Conservation (phyloP, 768 basidiomycete species). For the Fibroporia radiculosa region DNA sequence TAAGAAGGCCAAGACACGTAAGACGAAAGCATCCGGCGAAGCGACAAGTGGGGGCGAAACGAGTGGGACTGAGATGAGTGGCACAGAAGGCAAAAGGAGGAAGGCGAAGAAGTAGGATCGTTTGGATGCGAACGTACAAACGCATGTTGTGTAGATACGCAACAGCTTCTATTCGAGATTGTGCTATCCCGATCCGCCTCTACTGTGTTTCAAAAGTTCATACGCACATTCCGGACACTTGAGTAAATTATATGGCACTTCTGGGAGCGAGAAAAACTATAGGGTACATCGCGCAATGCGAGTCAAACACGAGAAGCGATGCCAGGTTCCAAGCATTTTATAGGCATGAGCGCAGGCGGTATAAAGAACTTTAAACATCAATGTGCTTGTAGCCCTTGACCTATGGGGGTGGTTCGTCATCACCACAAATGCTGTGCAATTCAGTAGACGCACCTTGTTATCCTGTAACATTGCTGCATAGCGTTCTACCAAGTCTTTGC, state of each 20-base stretch:
- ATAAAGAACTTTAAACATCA: conserved; percentile 33
- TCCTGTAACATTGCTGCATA: conserved; percentile 74
- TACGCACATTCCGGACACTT: too few species aligned
- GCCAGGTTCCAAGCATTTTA: too few species aligned
- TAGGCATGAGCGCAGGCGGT: not conserved
- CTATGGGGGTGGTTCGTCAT: conserved; percentile 32
- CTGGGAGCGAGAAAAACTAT: too few species aligned
- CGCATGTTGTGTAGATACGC: not conserved
- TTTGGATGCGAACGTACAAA: not conserved
- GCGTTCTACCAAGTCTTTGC: conserved; percentile 77
- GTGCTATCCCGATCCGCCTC: too few species aligned
- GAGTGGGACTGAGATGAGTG: conserved; percentile 32
- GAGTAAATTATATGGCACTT: too few species aligned
- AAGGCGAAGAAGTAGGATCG: conserved; percentile 44
- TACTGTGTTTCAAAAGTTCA: too few species aligned
- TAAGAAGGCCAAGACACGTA: conserved; percentile 53
- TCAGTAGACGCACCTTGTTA: conserved; percentile 63
- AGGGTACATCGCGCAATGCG: too few species aligned
- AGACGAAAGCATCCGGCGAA: conserved; percentile 44
- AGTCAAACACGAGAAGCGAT: too few species aligned
- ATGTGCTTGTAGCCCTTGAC: conserved; percentile 82
- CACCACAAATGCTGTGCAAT: not conserved
- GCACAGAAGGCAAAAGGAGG: conserved; percentile 41
- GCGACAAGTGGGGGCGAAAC: conserved; percentile 60
- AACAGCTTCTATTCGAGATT: too few species aligned